Evolutionary conservation across 176 grass and related monocot species (phyloP), one percentile per base, ranked within the genome.

Genomic region (Aegilops bicornis): DNA sequence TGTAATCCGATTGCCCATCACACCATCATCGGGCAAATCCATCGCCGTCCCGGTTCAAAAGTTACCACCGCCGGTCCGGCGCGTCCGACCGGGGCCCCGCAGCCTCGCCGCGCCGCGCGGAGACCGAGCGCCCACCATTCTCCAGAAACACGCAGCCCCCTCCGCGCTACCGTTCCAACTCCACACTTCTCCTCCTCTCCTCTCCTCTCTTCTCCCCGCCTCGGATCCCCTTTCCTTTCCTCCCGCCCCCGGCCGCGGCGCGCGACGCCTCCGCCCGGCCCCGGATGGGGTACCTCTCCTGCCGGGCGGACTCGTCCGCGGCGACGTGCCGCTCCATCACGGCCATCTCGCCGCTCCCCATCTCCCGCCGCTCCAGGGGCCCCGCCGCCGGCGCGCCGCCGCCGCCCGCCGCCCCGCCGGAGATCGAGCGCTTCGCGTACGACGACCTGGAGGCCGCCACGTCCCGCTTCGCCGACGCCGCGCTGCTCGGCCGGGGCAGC

Each of bases 201-300:
- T 47, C 39, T 54, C 14, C 60, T 11, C 54, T 11, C 42, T 45
- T 42, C 42, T 43, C 42, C 3, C 10, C 23, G 42, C 13, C 1
- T 5, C 12, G 11, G 1, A 16, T 1, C 61, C n/a, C 10, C 56
- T 5, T 48, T 60, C 10, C 54, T 5, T 47, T 61, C 37, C 39
- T 78, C 56, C 15, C 29, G 37, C 36, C 22, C 69, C 62, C 23
- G 40, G 22, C 80, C 23, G 40, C 90, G n/a, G 25, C 73, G 11
- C 56, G 79, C 58, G n/a, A 2, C 42, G 15, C 4, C 75, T 24
- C 39, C 27, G 11, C 70, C 0, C 10, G 22, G 20, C 59, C 25
- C 60, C 60, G n/a, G 89, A 99, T 99, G 97, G 97, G 97, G 39
- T 99, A 99, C 82, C 94, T 99, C 17, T 99, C 94, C 29, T 99